phyloP scores from a whole-genome alignment of 2,329 filamentous ascomycete genomes.

The Macroventuria anomochaeta region DNA sequence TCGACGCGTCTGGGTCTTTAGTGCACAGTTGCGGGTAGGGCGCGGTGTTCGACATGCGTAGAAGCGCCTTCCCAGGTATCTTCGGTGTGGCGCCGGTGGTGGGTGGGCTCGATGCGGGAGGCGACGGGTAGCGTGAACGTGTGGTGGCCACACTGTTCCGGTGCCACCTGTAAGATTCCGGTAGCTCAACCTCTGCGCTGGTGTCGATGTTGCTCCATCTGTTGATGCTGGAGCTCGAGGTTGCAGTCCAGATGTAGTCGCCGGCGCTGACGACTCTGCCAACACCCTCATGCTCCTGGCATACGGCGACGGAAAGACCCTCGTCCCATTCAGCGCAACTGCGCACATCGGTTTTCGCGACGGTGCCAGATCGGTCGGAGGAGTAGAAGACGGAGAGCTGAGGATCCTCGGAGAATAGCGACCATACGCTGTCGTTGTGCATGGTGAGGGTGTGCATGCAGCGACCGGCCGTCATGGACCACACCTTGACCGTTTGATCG shows the following conservation, averaged over 20 bases:
- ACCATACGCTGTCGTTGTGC: constrained; percentile 99
- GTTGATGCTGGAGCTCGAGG: constrained; percentile 89
- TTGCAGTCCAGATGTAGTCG: constrained; percentile 88
- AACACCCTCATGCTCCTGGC: constrained; percentile 88
- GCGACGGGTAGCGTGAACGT: constrained; percentile 51
- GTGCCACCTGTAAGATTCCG: constrained; percentile 57
- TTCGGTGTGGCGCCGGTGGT: constrained; percentile 55
- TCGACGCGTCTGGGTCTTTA: constrained; percentile 63
- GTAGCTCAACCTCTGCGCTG: constrained; percentile 68
- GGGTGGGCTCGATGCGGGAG: constrained; percentile 42
- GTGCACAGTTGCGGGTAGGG: constrained; percentile 68
- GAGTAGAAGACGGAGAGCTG: constrained; percentile 92
- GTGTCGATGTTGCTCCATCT: constrained; percentile 89
- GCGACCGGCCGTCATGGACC: constrained; percentile 92
- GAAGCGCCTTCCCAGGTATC: constrained; percentile 77
- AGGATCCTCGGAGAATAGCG: constrained; percentile 86
- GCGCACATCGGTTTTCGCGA: constrained; percentile 95
- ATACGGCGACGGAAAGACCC: constrained; percentile 86
- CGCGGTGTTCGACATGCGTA: constrained; percentile 85
- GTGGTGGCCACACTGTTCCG: constrained; percentile 61
- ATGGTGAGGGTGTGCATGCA: constrained; percentile 99
- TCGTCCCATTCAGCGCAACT: constrained; percentile 80
- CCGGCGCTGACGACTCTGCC: constrained; percentile 68
- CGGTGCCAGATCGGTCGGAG: constrained; percentile 85
- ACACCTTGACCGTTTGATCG: constrained; percentile 96